A percentile compares a stretch with the other conserved stretches of the same genome.
These are phyloP conservation scores for Daldinia decipiens DNA, from an alignment of 495 filamentous ascomycete species.

Conservation along the genomic window DNA sequence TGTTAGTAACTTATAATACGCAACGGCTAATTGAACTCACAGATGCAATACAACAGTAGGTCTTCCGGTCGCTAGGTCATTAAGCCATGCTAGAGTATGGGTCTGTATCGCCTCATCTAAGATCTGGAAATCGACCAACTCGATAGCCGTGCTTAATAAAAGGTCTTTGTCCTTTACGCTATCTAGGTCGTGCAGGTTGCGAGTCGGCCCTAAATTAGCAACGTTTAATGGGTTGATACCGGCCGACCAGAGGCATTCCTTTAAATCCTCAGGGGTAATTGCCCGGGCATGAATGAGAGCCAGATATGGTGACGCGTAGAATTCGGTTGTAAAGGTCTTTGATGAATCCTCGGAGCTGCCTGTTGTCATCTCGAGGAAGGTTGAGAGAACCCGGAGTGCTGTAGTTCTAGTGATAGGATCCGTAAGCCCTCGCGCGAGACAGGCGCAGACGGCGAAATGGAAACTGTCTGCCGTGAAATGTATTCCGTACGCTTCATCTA, in stretches of 20 bases:
- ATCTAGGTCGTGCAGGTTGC: conserved; percentile 55
- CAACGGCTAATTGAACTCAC: conserved; percentile 45
- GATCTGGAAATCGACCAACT: conserved; percentile 66
- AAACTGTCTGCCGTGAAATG: conserved; percentile 71
- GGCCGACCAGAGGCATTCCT: conserved; percentile 62
- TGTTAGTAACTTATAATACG: conserved; percentile 18
- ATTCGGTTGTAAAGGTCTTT: conserved; percentile 45
- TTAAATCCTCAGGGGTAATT: conserved; percentile 57
- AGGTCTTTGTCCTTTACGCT: conserved; percentile 64
- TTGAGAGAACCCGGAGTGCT: conserved; percentile 65
- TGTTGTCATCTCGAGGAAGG: conserved; percentile 68
- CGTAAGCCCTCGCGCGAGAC: conserved; percentile 68
- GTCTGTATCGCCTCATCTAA: conserved; percentile 65
- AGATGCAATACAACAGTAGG: conserved; percentile 62
- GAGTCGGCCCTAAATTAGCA: conserved; percentile 46
- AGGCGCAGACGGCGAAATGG: conserved; percentile 69
- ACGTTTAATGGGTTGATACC: conserved; percentile 56
- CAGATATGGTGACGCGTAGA: conserved; percentile 61
- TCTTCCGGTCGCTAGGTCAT: conserved; percentile 56
- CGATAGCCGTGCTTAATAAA: conserved; percentile 64
- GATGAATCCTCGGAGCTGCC: conserved; percentile 44
- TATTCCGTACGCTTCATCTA: conserved; percentile 71
- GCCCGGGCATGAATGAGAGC: conserved; percentile 60
- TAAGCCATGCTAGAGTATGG: conserved; percentile 63
- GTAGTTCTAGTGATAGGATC: conserved; percentile 65